Percentiles rank a stretch among this genome's conserved stretches.
These are phyloP conservation scores for Colletotrichum theobromicola DNA, from an alignment of 2,329 filamentous ascomycete species.

Conservation along the genomic window DNA sequence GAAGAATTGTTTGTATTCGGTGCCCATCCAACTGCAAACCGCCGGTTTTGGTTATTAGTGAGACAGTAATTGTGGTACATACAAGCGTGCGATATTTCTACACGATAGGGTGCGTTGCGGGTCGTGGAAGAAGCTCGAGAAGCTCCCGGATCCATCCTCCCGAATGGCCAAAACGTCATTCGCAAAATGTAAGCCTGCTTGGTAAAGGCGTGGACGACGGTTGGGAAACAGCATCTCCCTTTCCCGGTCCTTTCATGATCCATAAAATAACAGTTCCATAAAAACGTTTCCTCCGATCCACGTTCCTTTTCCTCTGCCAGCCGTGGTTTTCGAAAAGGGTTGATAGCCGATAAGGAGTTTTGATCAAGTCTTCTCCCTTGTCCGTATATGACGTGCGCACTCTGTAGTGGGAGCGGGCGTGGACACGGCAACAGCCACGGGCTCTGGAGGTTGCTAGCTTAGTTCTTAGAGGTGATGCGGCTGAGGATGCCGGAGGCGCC, in stretches of 20 bases:
- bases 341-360: neutral
- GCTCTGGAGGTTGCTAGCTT: conserved; percentile 9
- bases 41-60: conserved; percentile 21
- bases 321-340: neutral
- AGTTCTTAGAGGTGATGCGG: conserved; percentile 35
- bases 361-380: neutral
- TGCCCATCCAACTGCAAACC: conserved; percentile 20
- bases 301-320: neutral
- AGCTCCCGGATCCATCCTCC: neutral
- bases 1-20: neutral
- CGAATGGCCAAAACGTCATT: neutral
- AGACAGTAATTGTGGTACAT: conserved; percentile 21
- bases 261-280: conserved; percentile 16
- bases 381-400: neutral
- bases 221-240: neutral
- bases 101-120: conserved; percentile 3
- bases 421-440: neutral
- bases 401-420: neutral
- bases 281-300: conserved; percentile 15
- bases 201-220: neutral
- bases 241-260: conserved; percentile 19
- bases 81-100: conserved; percentile 21
- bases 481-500: conserved; percentile 44
- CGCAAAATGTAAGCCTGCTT: conserved; percentile 8
- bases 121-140: neutral